A percentile compares a stretch with the other conserved stretches of the same genome.
Conservation (phyloP, 345 rosid species). For the Aegle marmelos region DNA sequence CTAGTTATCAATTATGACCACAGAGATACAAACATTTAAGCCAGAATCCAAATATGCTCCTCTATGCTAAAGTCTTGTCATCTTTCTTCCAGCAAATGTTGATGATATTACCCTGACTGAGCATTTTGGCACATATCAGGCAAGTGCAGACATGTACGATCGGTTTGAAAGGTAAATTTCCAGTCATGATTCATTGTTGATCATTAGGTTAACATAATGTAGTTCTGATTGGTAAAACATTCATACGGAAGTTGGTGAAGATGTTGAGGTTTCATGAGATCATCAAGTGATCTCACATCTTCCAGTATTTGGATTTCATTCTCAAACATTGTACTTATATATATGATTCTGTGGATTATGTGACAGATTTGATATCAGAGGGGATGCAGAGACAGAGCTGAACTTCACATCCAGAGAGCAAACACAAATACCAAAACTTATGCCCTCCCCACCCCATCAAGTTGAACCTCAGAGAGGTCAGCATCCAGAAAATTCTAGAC, state of each 20-base stretch:
- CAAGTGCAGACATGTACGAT: slow-evolving; percentile 40
- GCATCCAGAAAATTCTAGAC: slow-evolving; percentile 3
- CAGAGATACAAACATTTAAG: not conserved
- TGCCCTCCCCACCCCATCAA: slow-evolving; percentile 51
- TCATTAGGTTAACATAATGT: not conserved
- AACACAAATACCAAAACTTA: slow-evolving; percentile 41
- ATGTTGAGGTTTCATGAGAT: not conserved
- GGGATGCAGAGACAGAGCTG: slow-evolving; percentile 56
- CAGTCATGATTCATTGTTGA: not conserved
- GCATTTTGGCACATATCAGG: slow-evolving; percentile 51
- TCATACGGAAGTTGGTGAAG: not conserved
- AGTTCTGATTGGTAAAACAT: not conserved
- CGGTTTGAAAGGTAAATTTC: slow-evolving; percentile 60
- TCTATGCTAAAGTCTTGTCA: slow-evolving; percentile 14
- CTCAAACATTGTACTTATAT: not conserved
- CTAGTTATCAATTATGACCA: not conserved
- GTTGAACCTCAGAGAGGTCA: slow-evolving; percentile 54
- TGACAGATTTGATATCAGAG: slow-evolving; percentile 75
- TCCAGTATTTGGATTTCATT: not conserved
- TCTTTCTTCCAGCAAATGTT: slow-evolving; percentile 55
- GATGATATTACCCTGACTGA: slow-evolving; percentile 70
- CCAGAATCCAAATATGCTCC: not conserved
- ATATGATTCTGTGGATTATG: slow-evolving; percentile 8
- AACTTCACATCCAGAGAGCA: slow-evolving; percentile 51
- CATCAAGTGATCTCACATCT: not conserved